These are phyloP conservation scores for Sporodiniella umbellata DNA, from an alignment of 371 early-diverging fungal species.

Conservation along the genomic window DNA sequence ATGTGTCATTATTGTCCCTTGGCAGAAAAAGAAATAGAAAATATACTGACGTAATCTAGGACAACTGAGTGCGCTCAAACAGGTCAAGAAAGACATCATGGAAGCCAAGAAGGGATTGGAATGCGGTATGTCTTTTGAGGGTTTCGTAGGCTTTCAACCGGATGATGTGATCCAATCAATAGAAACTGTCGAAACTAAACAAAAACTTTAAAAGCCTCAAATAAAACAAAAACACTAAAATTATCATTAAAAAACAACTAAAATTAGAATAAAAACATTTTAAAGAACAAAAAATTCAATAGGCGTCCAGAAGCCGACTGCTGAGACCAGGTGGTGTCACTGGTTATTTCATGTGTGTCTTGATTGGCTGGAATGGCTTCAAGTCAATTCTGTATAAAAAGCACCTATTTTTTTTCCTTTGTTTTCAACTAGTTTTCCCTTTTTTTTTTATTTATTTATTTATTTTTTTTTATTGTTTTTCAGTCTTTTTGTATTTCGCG, in stretches of 20 bases:
- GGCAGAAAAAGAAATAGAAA: not conserved
- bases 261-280: not conserved
- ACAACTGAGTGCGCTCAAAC: slow-evolving; percentile 61
- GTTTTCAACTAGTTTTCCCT: not conserved
- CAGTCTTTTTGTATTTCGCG: not conserved
- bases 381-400: slow-evolving; percentile 8
- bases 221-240: not conserved
- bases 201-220: slow-evolving; percentile 24
- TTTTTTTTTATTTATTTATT: not conserved
- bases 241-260: not conserved
- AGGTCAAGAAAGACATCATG: slow-evolving; percentile 84
- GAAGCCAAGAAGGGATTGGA: slow-evolving; percentile 90
- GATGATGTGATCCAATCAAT: slow-evolving; percentile 82
- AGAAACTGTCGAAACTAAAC: slow-evolving; percentile 54
- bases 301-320: not conserved
- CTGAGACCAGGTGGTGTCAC: slow-evolving; percentile 11
- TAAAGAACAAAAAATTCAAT: not conserved
- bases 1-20: not conserved
- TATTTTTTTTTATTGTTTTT: not conserved
- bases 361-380: slow-evolving; percentile 11
- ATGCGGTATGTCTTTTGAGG: slow-evolving; percentile 89
- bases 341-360: not conserved
- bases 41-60: slow-evolving; percentile 23
- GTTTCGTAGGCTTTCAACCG: slow-evolving; percentile 67
- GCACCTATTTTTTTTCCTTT: not conserved